Evolutionary conservation across 2,329 filamentous ascomycete species (phyloP).

Genomic region (Sclerotinia borealis): DNA sequence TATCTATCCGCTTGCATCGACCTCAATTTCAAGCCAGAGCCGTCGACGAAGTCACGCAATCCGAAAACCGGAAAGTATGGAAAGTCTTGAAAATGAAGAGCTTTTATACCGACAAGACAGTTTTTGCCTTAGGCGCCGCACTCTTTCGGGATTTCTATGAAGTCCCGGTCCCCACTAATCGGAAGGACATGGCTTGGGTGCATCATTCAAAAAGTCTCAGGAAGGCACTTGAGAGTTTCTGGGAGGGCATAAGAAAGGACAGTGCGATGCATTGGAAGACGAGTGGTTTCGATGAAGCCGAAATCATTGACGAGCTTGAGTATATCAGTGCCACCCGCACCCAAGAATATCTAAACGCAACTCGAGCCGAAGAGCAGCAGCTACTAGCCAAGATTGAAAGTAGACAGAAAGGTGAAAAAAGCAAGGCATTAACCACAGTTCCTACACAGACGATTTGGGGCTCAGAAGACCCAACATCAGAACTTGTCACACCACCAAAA

Average conservation of each 20-base stretch:
- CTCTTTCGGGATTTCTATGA: neutral
- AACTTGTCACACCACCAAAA: neutral
- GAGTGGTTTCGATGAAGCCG: neutral
- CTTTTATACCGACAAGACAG: neutral
- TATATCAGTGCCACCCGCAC: neutral
- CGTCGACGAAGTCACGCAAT: neutral
- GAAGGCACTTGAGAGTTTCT: neutral
- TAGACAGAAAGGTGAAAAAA: neutral
- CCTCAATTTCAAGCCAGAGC: neutral
- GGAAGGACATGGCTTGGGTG: neutral
- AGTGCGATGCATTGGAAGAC: neutral
- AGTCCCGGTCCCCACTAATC: neutral
- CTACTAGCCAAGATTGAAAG: neutral
- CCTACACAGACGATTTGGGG: neutral
- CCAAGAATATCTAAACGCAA: neutral
- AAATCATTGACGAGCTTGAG: neutral
- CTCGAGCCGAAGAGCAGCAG: neutral
- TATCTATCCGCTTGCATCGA: slow-evolving; percentile 3
- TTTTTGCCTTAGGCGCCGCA: too few species aligned
- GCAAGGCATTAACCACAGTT: neutral
- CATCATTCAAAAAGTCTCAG: neutral
- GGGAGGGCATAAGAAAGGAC: neutral
- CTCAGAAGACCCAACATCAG: neutral
- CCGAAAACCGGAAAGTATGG: neutral
- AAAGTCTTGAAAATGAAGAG: neutral